phyloP scores from a whole-genome alignment of 192 early-diverging fungal species.

The Phycomyces nitens region DNA sequence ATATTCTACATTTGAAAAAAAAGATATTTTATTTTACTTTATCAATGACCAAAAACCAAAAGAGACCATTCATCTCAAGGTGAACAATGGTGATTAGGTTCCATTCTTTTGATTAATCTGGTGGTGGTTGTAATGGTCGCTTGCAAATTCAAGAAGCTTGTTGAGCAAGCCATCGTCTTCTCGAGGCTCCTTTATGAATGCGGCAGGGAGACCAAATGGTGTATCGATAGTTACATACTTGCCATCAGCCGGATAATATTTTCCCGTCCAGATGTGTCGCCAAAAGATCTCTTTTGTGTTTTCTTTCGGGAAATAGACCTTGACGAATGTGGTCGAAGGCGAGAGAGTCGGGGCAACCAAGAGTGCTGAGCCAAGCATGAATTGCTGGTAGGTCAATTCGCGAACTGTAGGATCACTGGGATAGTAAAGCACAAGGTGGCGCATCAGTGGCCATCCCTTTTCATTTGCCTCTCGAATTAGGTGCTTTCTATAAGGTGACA shows the following conservation, averaged over 20 bases:
- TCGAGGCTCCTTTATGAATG: conserved; percentile 38
- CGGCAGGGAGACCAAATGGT: conserved; percentile 36
- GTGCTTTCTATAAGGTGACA: conserved; percentile 26
- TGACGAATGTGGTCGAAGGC: conserved; percentile 26
- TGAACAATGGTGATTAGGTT: not conserved
- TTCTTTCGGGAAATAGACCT: conserved; percentile 39
- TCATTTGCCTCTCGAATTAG: conserved; percentile 31
- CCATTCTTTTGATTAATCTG: not conserved
- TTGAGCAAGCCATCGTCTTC: conserved; percentile 25
- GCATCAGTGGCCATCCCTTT: conserved; percentile 38
- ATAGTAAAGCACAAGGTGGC: conserved; percentile 36
- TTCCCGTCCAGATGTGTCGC: conserved; percentile 38
- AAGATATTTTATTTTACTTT: not conserved
- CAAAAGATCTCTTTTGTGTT: conserved; percentile 17
- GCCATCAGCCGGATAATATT: conserved; percentile 29
- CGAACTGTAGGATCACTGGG: conserved; percentile 27
- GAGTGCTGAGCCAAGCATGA: conserved; percentile 31
- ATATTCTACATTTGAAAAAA: not conserved
- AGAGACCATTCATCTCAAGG: not conserved
- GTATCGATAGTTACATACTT: conserved; percentile 26
- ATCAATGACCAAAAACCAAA: not conserved
- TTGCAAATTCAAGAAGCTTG: conserved; percentile 24
- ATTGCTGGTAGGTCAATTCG: conserved; percentile 39
- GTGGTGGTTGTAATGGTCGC: not conserved
- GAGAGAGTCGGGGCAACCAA: conserved; percentile 35